Conservation (phyloP, 208 protist species). For the Crithidia acanthocephali region DNA sequence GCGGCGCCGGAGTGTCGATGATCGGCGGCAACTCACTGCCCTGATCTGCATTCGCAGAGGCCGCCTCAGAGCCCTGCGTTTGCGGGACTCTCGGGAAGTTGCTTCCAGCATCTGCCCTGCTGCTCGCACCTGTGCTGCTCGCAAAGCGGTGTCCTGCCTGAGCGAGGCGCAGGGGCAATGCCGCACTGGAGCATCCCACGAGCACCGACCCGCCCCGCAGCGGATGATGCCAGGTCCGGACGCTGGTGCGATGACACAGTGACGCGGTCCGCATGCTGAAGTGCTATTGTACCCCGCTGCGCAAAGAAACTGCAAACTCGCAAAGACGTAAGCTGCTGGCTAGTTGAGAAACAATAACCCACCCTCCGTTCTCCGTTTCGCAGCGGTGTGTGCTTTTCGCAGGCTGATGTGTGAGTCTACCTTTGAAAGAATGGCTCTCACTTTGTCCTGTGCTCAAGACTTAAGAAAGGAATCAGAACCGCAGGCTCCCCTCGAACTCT, state of each 20-base stretch:
- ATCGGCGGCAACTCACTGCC: slow-evolving; percentile 12
- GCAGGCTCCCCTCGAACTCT: too few species aligned
- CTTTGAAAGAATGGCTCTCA: too few species aligned
- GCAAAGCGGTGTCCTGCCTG: not conserved
- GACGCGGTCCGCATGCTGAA: slow-evolving; percentile 2
- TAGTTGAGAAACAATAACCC: too few species aligned
- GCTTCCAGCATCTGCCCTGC: not conserved
- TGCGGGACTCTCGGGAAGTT: slow-evolving; percentile 1
- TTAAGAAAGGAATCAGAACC: too few species aligned
- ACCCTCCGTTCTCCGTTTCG: too few species aligned
- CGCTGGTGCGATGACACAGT: not conserved
- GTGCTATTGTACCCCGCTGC: too few species aligned
- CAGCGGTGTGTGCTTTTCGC: too few species aligned
- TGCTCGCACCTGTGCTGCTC: not conserved
- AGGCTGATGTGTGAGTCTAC: too few species aligned
- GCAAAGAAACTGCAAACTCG: too few species aligned
- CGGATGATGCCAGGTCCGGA: not conserved
- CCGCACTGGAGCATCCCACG: not conserved
- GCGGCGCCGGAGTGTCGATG: slow-evolving; percentile 51
- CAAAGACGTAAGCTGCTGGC: too few species aligned
- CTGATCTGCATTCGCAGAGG: not conserved
- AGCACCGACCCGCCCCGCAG: not conserved
- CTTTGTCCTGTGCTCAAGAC: too few species aligned
- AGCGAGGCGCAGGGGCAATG: not conserved
- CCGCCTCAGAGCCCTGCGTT: not conserved